Base-by-base conservation (phyloP, 2,329 filamentous ascomycete genomes). In the Monosporascus sp. region DNA sequence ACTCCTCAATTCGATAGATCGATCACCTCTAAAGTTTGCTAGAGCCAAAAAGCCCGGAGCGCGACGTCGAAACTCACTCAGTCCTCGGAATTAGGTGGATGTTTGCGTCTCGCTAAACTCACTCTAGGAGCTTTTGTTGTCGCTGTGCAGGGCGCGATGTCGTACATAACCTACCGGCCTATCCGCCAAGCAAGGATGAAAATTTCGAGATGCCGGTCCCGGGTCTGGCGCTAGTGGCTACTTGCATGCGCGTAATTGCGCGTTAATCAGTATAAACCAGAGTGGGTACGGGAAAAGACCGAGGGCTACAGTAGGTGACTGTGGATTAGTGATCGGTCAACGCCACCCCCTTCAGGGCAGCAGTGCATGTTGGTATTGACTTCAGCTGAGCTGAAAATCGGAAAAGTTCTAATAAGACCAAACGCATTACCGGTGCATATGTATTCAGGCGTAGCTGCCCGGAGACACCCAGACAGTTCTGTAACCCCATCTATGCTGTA, bases 191-290 rank as follows among this genome's bases (percentile, higher is more conserved):
- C 24, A 48, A 48, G 20, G 47, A 48, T 37, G 47, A 38, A 47
- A 46, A 25, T 46, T 48, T 49, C 47, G 27, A 49, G 57, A 48
- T 51, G 52, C 50, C 42, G 44, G 49, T 47, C 51, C 54, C 49
- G 45, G 53, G 50, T 50, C 42, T 27, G n/a, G 42, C 42, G 22
- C 42, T 49, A 53, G 25, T 57, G 54, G 56, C 52, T 60, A 55
- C 57, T 54, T 50, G 54, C 57, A 62, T 60, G 59, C 55, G 59
- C 55, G 59, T 60, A 60, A 61, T 61, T 60, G 55, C 52, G 54
- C 54, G 47, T 44, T 45, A 54, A 31, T 9, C 8, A 11, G 27
- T 31, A 11, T 31, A 50, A 44, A 52, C 20, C 50, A 54, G 48
- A 49, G 51, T 46, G 24, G 38, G 42, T 24, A 27, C 17, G 42